Evolutionary conservation across 306 rosid genomes (phyloP).

Genomic region (Rosa multiflora): DNA sequence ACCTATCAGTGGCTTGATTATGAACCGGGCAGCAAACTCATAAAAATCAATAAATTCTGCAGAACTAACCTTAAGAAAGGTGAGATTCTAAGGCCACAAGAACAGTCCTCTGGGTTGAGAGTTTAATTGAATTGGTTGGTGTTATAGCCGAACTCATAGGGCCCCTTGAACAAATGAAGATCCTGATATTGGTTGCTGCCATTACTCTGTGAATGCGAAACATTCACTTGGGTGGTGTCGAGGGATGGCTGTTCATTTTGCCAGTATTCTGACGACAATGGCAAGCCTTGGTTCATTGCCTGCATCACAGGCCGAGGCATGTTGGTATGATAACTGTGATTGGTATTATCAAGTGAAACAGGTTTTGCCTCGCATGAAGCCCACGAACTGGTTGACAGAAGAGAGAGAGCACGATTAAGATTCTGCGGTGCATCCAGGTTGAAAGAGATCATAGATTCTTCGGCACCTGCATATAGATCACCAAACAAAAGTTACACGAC

Average conservation of each 20-base stretch:
- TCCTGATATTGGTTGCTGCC: slow-evolving; percentile 49
- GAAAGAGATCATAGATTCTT: slow-evolving; percentile 46
- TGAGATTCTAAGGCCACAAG: not conserved
- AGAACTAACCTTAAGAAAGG: slow-evolving; percentile 12
- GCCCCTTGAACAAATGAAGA: slow-evolving; percentile 45
- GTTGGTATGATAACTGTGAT: slow-evolving; percentile 12
- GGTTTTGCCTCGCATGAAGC: slow-evolving; percentile 44
- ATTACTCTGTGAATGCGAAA: slow-evolving; percentile 35
- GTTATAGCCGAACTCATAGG: slow-evolving; percentile 44
- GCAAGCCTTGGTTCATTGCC: slow-evolving; percentile 32
- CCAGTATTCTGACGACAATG: slow-evolving; percentile 49
- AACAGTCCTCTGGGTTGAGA: not conserved
- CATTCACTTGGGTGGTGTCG: slow-evolving; percentile 19
- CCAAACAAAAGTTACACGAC: not conserved
- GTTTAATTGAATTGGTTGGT: slow-evolving; percentile 46
- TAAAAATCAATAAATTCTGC: not conserved
- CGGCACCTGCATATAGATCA: slow-evolving; percentile 49
- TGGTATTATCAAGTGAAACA: slow-evolving; percentile 32
- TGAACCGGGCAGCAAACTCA: not conserved
- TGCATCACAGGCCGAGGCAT: slow-evolving; percentile 34
- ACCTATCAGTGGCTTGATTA: not conserved
- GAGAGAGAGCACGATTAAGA: slow-evolving; percentile 95
- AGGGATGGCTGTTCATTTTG: slow-evolving; percentile 35
- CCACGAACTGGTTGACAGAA: slow-evolving; percentile 93
- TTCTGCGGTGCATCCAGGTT: slow-evolving; percentile 44